Evolutionary conservation across 2,329 filamentous ascomycete genomes (phyloP), one percentile per base, ranked within the genome.

Genomic region (Xylaria sp.): DNA sequence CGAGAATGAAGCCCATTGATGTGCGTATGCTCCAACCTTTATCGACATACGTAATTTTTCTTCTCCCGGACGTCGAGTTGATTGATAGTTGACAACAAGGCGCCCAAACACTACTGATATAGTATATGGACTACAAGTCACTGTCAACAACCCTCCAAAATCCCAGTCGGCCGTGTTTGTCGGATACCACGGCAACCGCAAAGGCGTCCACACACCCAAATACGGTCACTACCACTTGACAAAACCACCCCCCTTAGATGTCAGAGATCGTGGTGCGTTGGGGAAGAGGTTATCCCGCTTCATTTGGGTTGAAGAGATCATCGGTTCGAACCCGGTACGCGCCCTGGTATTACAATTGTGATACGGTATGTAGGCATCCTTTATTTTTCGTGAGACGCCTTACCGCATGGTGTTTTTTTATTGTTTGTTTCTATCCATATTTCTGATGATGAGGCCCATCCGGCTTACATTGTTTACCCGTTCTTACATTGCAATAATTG

Each of bases 211-310:
- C 21, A n/a, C 23, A n/a, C 37, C 23, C 6, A 37, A 25, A 15
- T 45, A 42, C 2, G 37, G 8, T 5, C 25, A 17, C 14, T 2
- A 37, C 14, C 37, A 11, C 15, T 12, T 17, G 45, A 17, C 35
- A n/a, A 50, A 12, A 23, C 38, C 21, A 21, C 23, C 14, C 11
- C 9, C 3, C 6, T 40, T 21, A 14, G 17, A n/a, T 17, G 33
- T 40, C 9, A n/a, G 0, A 15, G 19, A 8, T 17, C 23, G 33
- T 14, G 55, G 50, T 60, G 58, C 55, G 49, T 62, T 66, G 42
- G 64, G 45, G 64, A 64, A 64, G 64, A 53, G 61, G 64, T 66
- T 60, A 62, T 60, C 64, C 45, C 45, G 21, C 60, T 61, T 51
- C 50, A 49, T 66, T 63, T 59, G 60, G 64, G 57, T 56, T 51